These are phyloP conservation scores for Colletotrichum agaves DNA, from an alignment of 2,329 filamentous ascomycete genomes.

Conservation along the genomic window DNA sequence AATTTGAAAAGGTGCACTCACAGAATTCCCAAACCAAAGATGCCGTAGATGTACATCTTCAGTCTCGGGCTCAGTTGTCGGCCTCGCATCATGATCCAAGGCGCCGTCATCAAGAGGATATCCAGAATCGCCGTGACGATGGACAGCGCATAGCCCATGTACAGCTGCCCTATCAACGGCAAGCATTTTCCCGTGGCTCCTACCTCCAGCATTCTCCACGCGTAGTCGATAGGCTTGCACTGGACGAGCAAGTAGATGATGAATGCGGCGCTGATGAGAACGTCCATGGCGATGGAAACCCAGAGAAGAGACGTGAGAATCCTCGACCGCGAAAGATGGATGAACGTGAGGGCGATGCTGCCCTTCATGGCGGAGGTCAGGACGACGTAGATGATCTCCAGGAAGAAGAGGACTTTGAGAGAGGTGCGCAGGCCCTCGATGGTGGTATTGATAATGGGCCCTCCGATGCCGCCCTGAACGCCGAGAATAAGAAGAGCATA, in stretches of 20 bases:
- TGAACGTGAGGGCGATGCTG: constrained; percentile 29
- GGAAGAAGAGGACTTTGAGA: constrained; percentile 24
- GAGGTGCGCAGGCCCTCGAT: not conserved
- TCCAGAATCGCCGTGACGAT: constrained; percentile 26
- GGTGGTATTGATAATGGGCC: not conserved
- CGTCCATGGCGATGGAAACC: constrained; percentile 25
- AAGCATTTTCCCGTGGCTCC: constrained; percentile 17
- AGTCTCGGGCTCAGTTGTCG: constrained; percentile 13
- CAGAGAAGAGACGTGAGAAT: constrained; percentile 13
- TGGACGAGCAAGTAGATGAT: constrained; percentile 29
- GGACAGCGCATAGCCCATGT: constrained; percentile 28
- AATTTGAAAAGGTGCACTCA: not conserved
- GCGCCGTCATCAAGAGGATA: constrained; percentile 8
- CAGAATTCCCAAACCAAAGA: constrained; percentile 30
- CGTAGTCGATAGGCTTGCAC: constrained; percentile 24
- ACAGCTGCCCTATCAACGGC: constrained; percentile 17
- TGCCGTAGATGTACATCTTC: constrained; percentile 23
- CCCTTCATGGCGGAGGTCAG: constrained; percentile 34
- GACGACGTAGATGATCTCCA: constrained; percentile 31
- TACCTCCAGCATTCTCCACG: constrained; percentile 22
- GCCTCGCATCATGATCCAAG: constrained; percentile 30
- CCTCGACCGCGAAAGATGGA: constrained; percentile 25
- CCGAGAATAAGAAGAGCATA: constrained; percentile 14
- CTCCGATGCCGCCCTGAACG: constrained; percentile 26
- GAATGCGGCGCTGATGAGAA: constrained; percentile 20